Base-by-base conservation (phyloP, 2,329 filamentous ascomycete genomes). In the Tolypocladium album region DNA sequence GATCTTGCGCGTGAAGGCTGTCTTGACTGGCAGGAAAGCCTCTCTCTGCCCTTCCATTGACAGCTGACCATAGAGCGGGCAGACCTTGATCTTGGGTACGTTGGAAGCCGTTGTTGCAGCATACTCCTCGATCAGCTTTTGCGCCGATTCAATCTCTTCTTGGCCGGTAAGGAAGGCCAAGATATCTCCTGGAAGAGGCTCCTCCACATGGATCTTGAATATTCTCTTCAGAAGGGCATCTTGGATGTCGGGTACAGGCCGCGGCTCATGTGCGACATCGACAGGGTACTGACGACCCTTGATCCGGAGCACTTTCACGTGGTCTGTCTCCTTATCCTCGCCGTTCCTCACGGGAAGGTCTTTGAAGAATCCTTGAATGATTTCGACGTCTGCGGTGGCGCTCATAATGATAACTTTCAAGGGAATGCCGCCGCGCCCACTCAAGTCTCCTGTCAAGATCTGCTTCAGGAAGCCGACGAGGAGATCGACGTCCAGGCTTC, bases 391-490 rank as follows among this genome's bases (percentile, higher is more conserved):
- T 43, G 92, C 90, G 8, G 94, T 99, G 57, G 94, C 94, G 80
- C 92, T 97, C 94, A 99, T 99, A 69, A 97, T 84, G 40, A 96
- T 84, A 4, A 97, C 86, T 72, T 96, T 97, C 60, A 99, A 76
- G 1, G 89, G 87, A 38, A 88, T 77, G 6, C 88, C 89, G 9
- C 87, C 86, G 5, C 88, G 84, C 8, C 86, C 86, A 53, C 82
- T 78, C 43, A 83, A 82, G 59, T 86, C 79, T 2, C 82, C 78
- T 0, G 79, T 77, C 1, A 94, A 76, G 55, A 97, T 83, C 62
- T 89, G 88, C 69, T 90, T 90, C 63, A 99, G 71, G 64, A 99
- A 97, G 0, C 94, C 94, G 34, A 95, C 79, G 12, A 97, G 80
- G 34, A 99, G 76, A 75, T 99, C 94, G 9, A 97, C 93, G 70